These are phyloP conservation scores for Priceomyces haplophilus DNA, from an alignment of 805 yeast genomes.

Conservation along the genomic window DNA sequence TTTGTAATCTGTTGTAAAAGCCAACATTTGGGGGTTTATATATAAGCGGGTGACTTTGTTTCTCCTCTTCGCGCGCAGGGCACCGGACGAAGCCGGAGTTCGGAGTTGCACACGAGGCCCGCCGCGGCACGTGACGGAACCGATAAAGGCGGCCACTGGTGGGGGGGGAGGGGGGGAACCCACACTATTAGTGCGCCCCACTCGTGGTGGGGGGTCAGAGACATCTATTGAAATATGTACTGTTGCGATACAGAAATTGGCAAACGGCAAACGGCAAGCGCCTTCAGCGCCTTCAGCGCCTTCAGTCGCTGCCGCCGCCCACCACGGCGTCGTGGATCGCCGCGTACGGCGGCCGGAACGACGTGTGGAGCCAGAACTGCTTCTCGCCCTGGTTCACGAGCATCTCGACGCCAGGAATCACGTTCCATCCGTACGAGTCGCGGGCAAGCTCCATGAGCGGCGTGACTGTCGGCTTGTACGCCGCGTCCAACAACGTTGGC, in stretches of 20 bases:
- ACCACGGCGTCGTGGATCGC: conserved; percentile 61
- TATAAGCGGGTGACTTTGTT: not conserved
- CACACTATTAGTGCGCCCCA: too few relatives aligned
- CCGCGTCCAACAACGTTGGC: conserved; percentile 80
- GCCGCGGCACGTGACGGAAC: too few relatives aligned
- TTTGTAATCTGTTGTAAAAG: too few relatives aligned
- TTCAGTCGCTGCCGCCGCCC: too few relatives aligned
- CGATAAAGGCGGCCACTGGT: too few relatives aligned
- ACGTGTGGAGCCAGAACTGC: conserved; percentile 80
- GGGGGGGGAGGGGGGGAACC: too few relatives aligned
- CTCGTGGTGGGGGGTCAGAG: too few relatives aligned
- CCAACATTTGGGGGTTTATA: not conserved
- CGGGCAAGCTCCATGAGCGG: conserved; percentile 79
- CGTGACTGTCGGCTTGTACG: conserved; percentile 86
- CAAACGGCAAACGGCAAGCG: too few relatives aligned
- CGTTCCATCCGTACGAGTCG: conserved; percentile 64
- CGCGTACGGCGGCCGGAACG: conserved; percentile 58
- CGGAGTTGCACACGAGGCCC: not conserved
- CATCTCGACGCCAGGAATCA: conserved; percentile 90
- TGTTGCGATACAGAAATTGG: too few relatives aligned
- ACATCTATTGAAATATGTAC: too few relatives aligned
- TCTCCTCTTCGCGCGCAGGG: not conserved
- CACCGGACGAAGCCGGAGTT: conserved; percentile 1
- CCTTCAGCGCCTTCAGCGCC: too few relatives aligned
- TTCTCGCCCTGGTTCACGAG: conserved; percentile 88